phyloP scores from a whole-genome alignment of 2,329 filamentous ascomycete species.

The Ampelomyces quisqualis region DNA sequence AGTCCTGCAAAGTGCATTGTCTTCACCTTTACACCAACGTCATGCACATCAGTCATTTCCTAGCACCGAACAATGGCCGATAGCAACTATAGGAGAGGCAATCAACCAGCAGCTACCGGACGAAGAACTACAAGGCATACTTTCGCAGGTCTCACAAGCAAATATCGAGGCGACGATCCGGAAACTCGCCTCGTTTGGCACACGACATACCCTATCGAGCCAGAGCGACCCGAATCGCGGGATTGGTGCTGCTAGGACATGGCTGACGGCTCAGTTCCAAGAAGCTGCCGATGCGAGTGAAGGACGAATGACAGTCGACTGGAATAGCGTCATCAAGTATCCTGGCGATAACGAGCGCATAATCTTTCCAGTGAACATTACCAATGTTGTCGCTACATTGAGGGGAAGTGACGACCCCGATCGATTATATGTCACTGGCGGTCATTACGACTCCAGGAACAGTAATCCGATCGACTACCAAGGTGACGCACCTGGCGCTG shows the following conservation, averaged over 20 bases:
- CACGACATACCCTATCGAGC: conserved; percentile 55
- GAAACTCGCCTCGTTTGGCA: conserved; percentile 56
- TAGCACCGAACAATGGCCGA: conserved; percentile 39
- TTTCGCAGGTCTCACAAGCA: conserved; percentile 41
- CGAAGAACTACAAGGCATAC: conserved; percentile 40
- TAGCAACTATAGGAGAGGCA: conserved; percentile 29
- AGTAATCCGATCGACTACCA: conserved; percentile 52
- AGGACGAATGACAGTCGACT: conserved; percentile 52
- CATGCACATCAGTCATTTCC: conserved; percentile 14
- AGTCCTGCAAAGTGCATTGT: conserved; percentile 7
- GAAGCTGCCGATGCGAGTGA: conserved; percentile 49
- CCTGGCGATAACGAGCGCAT: conserved; percentile 43
- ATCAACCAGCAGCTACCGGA: conserved; percentile 43
- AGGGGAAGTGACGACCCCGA: conserved; percentile 51
- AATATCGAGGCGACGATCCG: conserved; percentile 52
- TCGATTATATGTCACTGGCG: conserved; percentile 54
- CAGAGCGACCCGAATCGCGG: conserved; percentile 53
- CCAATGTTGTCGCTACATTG: conserved; percentile 50
- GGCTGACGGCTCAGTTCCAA: conserved; percentile 53
- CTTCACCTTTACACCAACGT: conserved; percentile 16
- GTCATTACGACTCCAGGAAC: conserved; percentile 56
- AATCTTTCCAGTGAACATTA: conserved; percentile 52
- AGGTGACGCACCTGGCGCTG: conserved; percentile 55
- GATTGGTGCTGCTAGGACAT: conserved; percentile 57
- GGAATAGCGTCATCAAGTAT: conserved; percentile 52